These are phyloP conservation scores for Globisporangium splendens DNA, from an alignment of 352 stramenopile species.

Conservation along the genomic window DNA sequence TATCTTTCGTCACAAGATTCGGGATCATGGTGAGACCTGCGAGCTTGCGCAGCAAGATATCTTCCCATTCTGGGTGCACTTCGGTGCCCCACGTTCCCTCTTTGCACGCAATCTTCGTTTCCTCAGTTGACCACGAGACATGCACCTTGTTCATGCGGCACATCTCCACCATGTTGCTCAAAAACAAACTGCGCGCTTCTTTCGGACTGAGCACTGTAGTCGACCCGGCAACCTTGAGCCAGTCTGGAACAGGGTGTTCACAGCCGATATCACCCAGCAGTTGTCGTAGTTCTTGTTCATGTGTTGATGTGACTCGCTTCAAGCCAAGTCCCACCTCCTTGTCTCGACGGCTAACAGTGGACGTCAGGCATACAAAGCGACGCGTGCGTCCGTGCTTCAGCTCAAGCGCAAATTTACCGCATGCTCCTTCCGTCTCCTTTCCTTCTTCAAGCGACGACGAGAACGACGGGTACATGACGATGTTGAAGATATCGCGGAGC, in stretches of 20 bases:
- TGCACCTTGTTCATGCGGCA: slow-evolving; percentile 87
- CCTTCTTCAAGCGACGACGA: slow-evolving; percentile 58
- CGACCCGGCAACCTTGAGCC: slow-evolving; percentile 70
- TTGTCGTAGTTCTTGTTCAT: slow-evolving; percentile 71
- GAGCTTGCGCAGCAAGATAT: slow-evolving; percentile 81
- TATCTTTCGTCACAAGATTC: slow-evolving; percentile 77
- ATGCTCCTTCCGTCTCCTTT: slow-evolving; percentile 53
- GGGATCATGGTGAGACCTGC: slow-evolving; percentile 75
- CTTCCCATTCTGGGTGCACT: slow-evolving; percentile 77
- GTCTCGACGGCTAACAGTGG: slow-evolving; percentile 56
- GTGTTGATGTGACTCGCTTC: slow-evolving; percentile 34
- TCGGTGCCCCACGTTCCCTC: slow-evolving; percentile 83
- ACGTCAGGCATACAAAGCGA: slow-evolving; percentile 66
- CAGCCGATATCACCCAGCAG: slow-evolving; percentile 68
- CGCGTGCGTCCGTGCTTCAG: slow-evolving; percentile 81
- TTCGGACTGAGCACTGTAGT: slow-evolving; percentile 75
- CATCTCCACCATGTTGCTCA: slow-evolving; percentile 88
- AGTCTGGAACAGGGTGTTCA: slow-evolving; percentile 51
- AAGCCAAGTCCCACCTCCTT: slow-evolving; percentile 80
- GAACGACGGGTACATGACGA: slow-evolving; percentile 83
- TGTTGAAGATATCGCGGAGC: slow-evolving; percentile 83
- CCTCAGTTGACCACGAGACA: slow-evolving; percentile 83
- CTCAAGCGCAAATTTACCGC: slow-evolving; percentile 79
- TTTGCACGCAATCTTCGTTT: slow-evolving; percentile 83
- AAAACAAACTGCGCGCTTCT: slow-evolving; percentile 71